phyloP scores from a whole-genome alignment of 495 filamentous ascomycete genomes.

The Daldinia childiae region DNA sequence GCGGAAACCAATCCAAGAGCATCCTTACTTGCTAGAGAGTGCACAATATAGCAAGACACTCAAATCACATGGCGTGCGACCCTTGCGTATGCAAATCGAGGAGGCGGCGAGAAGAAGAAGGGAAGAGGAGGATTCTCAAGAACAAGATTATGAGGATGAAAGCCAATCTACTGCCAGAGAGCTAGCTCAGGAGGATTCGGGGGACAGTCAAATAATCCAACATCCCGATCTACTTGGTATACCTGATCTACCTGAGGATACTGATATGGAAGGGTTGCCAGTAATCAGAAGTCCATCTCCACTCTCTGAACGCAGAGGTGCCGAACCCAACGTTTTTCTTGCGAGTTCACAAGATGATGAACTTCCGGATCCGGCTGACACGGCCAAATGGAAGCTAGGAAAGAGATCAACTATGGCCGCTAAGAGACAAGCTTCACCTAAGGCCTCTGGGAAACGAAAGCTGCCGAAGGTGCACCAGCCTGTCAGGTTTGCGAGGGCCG shows the following conservation, averaged over 20 bases:
- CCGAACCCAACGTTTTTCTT: background rate
- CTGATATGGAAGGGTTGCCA: slow-evolving; percentile 43
- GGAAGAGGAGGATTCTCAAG: slow-evolving; percentile 58
- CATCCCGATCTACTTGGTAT: slow-evolving; percentile 36
- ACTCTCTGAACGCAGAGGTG: slow-evolving; percentile 18
- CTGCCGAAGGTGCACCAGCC: slow-evolving; percentile 30
- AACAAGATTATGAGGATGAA: slow-evolving; percentile 62
- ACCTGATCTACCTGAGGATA: slow-evolving; percentile 26
- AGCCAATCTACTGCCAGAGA: slow-evolving; percentile 50
- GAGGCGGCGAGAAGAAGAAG: slow-evolving; percentile 42
- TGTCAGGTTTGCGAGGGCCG: slow-evolving; percentile 12
- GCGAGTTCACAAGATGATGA: slow-evolving; percentile 45
- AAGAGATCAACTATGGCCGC: slow-evolving; percentile 3
- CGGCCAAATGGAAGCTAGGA: slow-evolving; percentile 42
- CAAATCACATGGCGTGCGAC: slow-evolving; percentile 69
- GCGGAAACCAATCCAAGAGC: slow-evolving; percentile 78
- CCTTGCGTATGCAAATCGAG: slow-evolving; percentile 61
- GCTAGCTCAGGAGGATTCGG: slow-evolving; percentile 32
- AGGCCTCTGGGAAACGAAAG: slow-evolving; percentile 36
- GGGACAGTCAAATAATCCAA: slow-evolving; percentile 43
- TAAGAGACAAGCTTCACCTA: slow-evolving; percentile 43
- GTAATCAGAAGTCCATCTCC: slow-evolving; percentile 16
- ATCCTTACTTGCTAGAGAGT: slow-evolving; percentile 75
- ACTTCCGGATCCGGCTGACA: slow-evolving; percentile 44
- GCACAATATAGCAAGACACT: slow-evolving; percentile 70